Base-by-base conservation (phyloP, 306 rosid species). In the Cicer pinnatifidum region DNA sequence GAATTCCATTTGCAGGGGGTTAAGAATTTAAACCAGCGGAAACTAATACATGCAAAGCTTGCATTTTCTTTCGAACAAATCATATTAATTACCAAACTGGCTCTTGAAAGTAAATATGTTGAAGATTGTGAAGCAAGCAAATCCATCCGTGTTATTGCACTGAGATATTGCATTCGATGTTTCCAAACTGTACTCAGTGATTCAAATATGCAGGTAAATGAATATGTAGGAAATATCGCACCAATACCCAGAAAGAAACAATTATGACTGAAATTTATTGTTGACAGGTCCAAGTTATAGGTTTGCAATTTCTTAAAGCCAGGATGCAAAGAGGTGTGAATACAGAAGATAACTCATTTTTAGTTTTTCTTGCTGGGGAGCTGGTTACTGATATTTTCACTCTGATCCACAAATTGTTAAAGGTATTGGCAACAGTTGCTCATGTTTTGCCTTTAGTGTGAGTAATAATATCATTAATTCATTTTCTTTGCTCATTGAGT, bases 11-110 rank as follows among this genome's bases (percentile, higher is more conserved):
- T 85, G 68, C 79, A 51, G 79, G 92, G 85, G 71, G 85, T 72
- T 72, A 88, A 79, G 78, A 85, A 77, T 63, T 81, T 84, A 62
- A 80, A 73, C 67, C 71, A 78, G 41, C 75, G 12, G 70, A 85
- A 80, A 71, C 74, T 89, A 51, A 76, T 80, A 77, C 95, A 89
- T 79, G 81, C 77, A 72, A 91, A 94, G 84, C 95, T 94, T 85
- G 90, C 84, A 65, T 91, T 91, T 85, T 88, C 85, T 80, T 86
- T 88, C 56, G 96, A 94, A 63, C 97, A 91, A 83, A 85, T 75
- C 75, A 67, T 89, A 82, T 85, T 78, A 77, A 77, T 88, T 81
- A 84, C 90, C 38, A 89, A 88, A 83, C 80, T 87, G 75, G 83
- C 83, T 75, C 84, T 87, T 79, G 88, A 83, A 63, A 79, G 83